These are phyloP conservation scores for Rhodotorula glutinis DNA, from an alignment of 1,284 basidiomycete species.

Conservation along the genomic window DNA sequence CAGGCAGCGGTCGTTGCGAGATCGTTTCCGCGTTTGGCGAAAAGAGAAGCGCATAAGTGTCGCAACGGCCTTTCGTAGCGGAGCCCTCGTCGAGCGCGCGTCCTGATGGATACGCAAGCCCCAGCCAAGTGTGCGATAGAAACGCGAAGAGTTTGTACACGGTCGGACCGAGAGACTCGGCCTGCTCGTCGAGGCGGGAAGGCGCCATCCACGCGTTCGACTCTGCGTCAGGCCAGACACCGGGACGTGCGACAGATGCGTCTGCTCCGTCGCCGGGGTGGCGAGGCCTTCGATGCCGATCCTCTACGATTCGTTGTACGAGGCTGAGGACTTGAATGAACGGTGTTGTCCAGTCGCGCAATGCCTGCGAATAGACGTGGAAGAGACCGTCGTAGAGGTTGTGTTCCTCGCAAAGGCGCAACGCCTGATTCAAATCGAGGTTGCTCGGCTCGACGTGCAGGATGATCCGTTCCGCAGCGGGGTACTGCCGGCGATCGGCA, in stretches of 20 bases:
- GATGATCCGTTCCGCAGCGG: conserved; percentile 80
- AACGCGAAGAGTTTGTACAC: conserved; percentile 93
- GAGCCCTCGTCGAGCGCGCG: conserved; percentile 65
- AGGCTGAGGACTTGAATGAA: conserved; percentile 78
- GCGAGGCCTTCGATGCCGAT: conserved; percentile 40
- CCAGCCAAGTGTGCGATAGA: conserved; percentile 78
- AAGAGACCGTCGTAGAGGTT: conserved; percentile 89
- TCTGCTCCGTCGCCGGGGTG: conserved; percentile 6
- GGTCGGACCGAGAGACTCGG: conserved; percentile 65
- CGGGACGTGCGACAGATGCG: not conserved
- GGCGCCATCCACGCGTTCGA: not conserved
- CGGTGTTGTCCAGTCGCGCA: conserved; percentile 85
- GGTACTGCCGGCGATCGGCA: conserved; percentile 66
- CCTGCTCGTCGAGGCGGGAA: conserved; percentile 41
- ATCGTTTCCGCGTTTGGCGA: not conserved
- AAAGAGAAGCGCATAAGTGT: conserved; percentile 44
- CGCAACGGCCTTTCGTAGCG: conserved; percentile 53
- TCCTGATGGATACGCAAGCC: conserved; percentile 81
- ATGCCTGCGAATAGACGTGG: conserved; percentile 84
- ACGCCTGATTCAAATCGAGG: conserved; percentile 90
- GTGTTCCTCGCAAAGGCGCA: conserved; percentile 76
- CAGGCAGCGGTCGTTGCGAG: conserved; percentile 14
- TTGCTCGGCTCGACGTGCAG: conserved; percentile 92
- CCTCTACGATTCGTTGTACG: conserved; percentile 65
- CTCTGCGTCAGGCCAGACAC: not conserved